phyloP scores from a whole-genome alignment of 306 rosid genomes.

The Casuarina cunninghamiana region DNA sequence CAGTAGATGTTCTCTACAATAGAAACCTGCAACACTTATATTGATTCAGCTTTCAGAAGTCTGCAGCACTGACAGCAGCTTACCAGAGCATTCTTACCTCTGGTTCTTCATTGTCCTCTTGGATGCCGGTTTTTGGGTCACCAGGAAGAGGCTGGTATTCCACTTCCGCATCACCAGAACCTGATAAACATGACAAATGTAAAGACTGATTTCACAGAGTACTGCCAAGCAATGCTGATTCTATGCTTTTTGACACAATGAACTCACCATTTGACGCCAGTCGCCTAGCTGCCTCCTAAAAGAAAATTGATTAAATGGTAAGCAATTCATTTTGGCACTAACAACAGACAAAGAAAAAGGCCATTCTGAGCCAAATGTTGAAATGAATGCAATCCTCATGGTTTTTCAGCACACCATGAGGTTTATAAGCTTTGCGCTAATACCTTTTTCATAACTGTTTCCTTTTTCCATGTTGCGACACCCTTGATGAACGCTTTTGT shows the following conservation, averaged over 20 bases:
- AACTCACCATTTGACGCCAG: slow-evolving; percentile 60
- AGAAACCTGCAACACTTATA: slow-evolving; percentile 52
- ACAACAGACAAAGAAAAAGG: neutral
- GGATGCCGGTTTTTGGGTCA: slow-evolving; percentile 44
- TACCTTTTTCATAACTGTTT: slow-evolving; percentile 81
- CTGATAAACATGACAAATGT: slow-evolving; percentile 38
- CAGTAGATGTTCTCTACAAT: slow-evolving; percentile 66
- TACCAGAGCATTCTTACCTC: slow-evolving; percentile 30
- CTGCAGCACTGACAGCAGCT: slow-evolving; percentile 4
- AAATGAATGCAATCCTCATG: neutral
- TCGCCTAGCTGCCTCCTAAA: slow-evolving; percentile 65
- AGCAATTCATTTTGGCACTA: slow-evolving; percentile 14
- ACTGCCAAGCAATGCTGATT: neutral
- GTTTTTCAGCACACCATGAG: neutral
- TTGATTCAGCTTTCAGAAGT: slow-evolving; percentile 35
- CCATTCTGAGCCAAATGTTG: neutral
- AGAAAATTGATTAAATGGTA: slow-evolving; percentile 36
- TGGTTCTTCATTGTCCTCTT: slow-evolving; percentile 34
- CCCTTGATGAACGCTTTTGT: slow-evolving; percentile 84
- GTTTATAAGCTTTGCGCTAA: neutral
- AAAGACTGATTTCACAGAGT: slow-evolving; percentile 15
- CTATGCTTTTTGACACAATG: neutral
- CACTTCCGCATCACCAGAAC: slow-evolving; percentile 47
- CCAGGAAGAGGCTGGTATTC: slow-evolving; percentile 78
- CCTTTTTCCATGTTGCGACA: slow-evolving; percentile 87